Evolutionary conservation across 1,139 yeast genomes (phyloP).

Genomic region (Pichia sp.): DNA sequence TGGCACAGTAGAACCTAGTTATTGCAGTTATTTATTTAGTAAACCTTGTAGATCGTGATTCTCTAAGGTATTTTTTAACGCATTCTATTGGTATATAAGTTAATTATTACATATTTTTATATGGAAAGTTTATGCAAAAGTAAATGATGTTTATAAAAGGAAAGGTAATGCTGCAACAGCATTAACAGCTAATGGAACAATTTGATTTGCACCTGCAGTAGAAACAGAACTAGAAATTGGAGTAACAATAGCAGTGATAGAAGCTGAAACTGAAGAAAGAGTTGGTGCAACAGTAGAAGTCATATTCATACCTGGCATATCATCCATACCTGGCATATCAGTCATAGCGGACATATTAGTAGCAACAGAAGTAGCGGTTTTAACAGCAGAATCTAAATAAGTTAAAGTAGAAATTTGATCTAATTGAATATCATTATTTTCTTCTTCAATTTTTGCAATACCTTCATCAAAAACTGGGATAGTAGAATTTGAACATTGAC

Average conservation of each 20-base stretch:
- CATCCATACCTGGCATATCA: too few relatives aligned
- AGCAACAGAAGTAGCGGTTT: not conserved
- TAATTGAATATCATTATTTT: not conserved
- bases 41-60: too few relatives aligned
- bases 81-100: too few relatives aligned
- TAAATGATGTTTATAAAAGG: not conserved
- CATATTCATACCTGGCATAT: not conserved
- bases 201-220: not conserved
- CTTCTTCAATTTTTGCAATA: not conserved
- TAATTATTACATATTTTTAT: too few relatives aligned
- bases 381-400: not conserved
- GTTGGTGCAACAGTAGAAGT: not conserved
- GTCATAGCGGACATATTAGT: not conserved
- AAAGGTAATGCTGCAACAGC: not conserved
- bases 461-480: not conserved
- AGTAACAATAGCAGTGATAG: too few relatives aligned
- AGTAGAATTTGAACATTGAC: constrained; percentile 2
- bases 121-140: not conserved
- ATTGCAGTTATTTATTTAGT: too few relatives aligned
- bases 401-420: not conserved
- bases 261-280: not conserved
- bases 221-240: too few relatives aligned
- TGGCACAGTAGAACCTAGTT: too few relatives aligned
- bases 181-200: not conserved
- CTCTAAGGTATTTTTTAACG: too few relatives aligned